These are phyloP conservation scores for Leccinum fallax DNA, from an alignment of 1,284 basidiomycete genomes.

Conservation along the genomic window DNA sequence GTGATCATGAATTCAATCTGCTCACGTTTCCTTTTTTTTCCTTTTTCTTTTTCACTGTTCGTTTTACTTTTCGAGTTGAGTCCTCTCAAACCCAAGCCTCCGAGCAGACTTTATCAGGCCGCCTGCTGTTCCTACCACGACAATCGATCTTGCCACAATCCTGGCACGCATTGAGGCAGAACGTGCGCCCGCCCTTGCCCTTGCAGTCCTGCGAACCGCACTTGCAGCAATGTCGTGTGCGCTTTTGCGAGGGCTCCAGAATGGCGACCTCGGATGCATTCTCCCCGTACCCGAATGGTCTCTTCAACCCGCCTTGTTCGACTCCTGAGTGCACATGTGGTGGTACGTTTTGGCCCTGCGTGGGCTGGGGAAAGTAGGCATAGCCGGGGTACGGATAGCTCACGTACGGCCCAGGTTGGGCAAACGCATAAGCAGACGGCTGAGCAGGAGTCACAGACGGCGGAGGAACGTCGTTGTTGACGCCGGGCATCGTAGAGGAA, in stretches of 20 bases:
- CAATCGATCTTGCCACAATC: constrained; percentile 75
- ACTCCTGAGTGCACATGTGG: constrained; percentile 26
- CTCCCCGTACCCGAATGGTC: constrained; percentile 35
- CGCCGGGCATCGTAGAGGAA: constrained; percentile 24
- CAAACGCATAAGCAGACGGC: constrained; percentile 32
- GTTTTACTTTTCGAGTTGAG: not conserved
- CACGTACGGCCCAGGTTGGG: constrained; percentile 34
- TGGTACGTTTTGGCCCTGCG: constrained; percentile 26
- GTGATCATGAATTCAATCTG: not conserved
- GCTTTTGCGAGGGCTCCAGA: constrained; percentile 44
- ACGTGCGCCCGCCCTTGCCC: constrained; percentile 70
- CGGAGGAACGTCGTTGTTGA: constrained; percentile 20
- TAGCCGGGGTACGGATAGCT: constrained; percentile 35
- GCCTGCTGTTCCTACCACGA: constrained; percentile 68
- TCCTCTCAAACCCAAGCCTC: constrained; percentile 54
- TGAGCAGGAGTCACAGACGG: constrained; percentile 25
- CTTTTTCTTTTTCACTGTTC: not conserved
- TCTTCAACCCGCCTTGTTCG: constrained; percentile 33
- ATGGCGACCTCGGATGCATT: constrained; percentile 33
- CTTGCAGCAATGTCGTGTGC: constrained; percentile 62
- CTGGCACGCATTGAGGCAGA: constrained; percentile 70
- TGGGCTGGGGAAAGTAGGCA: constrained; percentile 29
- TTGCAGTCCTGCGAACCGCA: constrained; percentile 77
- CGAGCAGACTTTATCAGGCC: constrained; percentile 68
- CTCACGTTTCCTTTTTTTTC: not conserved